These are phyloP conservation scores for Vicia faba DNA, from an alignment of 306 rosid genomes.

Conservation along the genomic window DNA sequence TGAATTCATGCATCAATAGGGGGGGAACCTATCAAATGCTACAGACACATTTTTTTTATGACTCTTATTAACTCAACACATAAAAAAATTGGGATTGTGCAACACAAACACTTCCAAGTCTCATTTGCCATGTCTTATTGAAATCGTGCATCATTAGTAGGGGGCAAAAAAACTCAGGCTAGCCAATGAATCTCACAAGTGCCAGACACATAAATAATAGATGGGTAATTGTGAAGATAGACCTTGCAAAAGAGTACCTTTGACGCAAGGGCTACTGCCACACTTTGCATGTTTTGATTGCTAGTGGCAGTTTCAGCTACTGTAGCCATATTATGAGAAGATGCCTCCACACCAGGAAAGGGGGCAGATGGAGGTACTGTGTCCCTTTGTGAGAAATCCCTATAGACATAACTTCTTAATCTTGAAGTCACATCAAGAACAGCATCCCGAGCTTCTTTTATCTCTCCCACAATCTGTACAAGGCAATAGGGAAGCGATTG, in stretches of 20 bases:
- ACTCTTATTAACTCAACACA: slow-evolving; percentile 11
- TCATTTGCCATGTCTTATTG: neutral
- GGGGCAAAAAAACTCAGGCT: neutral
- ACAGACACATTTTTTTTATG: slow-evolving; percentile 5
- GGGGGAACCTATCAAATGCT: neutral
- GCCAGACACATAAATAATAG: slow-evolving; percentile 11
- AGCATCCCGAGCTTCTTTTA: slow-evolving; percentile 89
- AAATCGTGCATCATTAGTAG: slow-evolving; percentile 3
- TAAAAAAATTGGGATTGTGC: neutral
- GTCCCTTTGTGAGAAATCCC: slow-evolving; percentile 75
- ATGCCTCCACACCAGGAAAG: slow-evolving; percentile 51
- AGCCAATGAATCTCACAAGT: slow-evolving; percentile 28
- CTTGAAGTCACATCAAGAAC: slow-evolving; percentile 93
- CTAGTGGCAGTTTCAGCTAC: slow-evolving; percentile 50
- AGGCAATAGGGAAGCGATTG: slow-evolving; percentile 30
- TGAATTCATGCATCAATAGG: slow-evolving; percentile 1
- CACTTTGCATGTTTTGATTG: slow-evolving; percentile 60
- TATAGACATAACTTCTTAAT: slow-evolving; percentile 72
- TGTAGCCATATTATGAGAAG: slow-evolving; percentile 49
- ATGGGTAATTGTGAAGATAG: slow-evolving; percentile 20
- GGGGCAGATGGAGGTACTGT: slow-evolving; percentile 52
- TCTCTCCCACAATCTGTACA: slow-evolving; percentile 86
- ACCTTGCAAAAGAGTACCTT: slow-evolving; percentile 56
- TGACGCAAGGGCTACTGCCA: slow-evolving; percentile 47
- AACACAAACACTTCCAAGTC: no score